A percentile compares a stretch with the other conserved stretches of the same genome.
Evolutionary conservation across 129 eudicot species (phyloP).

Genomic region (carrot (Daucus carota)): DH1_v3.0 NC_030387.2:4948001-4948500

Average conservation of each 20-base stretch:
- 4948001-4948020: neutral
- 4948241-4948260: neutral
- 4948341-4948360: conserved; percentile 59
- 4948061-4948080: neutral
- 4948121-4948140: neutral
- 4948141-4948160: neutral
- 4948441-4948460: conserved; percentile 73
- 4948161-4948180: neutral
- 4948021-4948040: neutral
- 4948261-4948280: no score
- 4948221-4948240: neutral
- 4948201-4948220: neutral
- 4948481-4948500: conserved; percentile 51
- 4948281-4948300: neutral
- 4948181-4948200: neutral
- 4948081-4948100: neutral
- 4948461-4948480: conserved; percentile 64
- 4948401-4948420: conserved; percentile 65
- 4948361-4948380: conserved; percentile 74
- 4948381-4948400: conserved; percentile 83
- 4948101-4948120: neutral
- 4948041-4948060: neutral
- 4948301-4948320: neutral
- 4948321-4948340: conserved; percentile 72
- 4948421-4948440: conserved; percentile 65